Evolutionary conservation across 768 basidiomycete species (phyloP), one percentile per base, ranked within the genome.

Genomic region (Xerocomellus chrysenteron): DNA sequence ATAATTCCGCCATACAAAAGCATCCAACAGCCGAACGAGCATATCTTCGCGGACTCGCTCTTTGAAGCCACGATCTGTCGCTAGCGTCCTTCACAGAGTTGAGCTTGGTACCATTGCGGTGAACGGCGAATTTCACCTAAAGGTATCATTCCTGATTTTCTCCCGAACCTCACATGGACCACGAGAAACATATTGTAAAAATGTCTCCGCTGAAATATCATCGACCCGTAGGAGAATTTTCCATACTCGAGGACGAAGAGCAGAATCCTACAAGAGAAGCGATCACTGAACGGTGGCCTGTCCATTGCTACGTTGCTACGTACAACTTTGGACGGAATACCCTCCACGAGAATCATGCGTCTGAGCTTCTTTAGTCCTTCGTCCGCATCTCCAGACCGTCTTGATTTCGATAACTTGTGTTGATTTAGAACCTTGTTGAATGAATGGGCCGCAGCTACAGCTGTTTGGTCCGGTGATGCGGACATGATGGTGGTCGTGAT

Each of bases 41-140:
- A 95, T 95, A 64, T 96, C 94, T 74, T 98, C 96, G 32, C 90
- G 86, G 14, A 99, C 97, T 54, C 92, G 88, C 67, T 95, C 92
- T 73, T 96, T 97, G 77, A 99, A 98, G n/a, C 91, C 92, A 64
- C 88, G 85, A 72, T 99, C 97, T 1, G 96, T 99, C 2, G 96
- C 95, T 24, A 99, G 74, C 16, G 97, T 99, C 55, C 92, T 60
- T 32, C 37, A 33, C 47, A 49, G 24, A 39, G n/a, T 46, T 66
- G 32, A 58, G 36, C 1, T 30, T 19, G 30, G 24, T 30, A 26
- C 37, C 43, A 36, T n/a, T 26, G 16, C 21, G 2, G 12, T 28
- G 26, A 47, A 49, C 12, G 30, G 13, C 32, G 28, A 39, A 70
- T 55, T n/a, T 48, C 65, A 92, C 92, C 96, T 82, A 71, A 98